Percentiles rank a stretch among this genome's conserved stretches.
These are phyloP conservation scores for Leishmania turanica DNA, from an alignment of 208 protist species.

Conservation along the genomic window DNA sequence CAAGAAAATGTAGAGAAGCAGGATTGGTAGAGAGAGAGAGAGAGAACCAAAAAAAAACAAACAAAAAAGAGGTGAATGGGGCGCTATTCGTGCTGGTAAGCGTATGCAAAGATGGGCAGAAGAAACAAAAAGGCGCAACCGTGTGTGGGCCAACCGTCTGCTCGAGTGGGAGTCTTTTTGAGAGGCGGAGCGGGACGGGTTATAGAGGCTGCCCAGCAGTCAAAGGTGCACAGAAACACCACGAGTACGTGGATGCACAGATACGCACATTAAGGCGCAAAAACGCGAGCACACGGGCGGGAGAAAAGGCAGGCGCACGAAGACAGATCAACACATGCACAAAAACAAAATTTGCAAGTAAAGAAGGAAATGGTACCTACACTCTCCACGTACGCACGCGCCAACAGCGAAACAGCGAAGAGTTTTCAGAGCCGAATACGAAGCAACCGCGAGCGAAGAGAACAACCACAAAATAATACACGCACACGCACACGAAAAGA, in stretches of 20 bases:
- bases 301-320: background rate
- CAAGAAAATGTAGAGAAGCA: background rate
- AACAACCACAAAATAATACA: background rate
- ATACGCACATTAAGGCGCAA: background rate
- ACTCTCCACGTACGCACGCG: background rate
- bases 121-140: background rate
- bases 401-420: background rate
- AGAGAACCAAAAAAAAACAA: background rate
- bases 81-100: background rate
- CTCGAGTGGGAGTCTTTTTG: background rate
- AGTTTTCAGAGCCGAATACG: background rate
- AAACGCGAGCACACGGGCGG: background rate
- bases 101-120: background rate
- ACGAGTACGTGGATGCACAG: background rate
- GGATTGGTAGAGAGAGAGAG: background rate
- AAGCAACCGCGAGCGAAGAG: background rate
- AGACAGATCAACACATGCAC: background rate
- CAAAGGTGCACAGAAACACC: background rate
- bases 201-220: background rate
- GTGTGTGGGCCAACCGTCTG: background rate
- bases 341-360: background rate
- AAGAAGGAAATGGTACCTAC: background rate
- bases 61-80: background rate
- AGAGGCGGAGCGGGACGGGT: background rate
- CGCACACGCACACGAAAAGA: background rate